phyloP scores from a whole-genome alignment of 768 basidiomycete genomes.

The Asterophora lycoperdoides region DNA sequence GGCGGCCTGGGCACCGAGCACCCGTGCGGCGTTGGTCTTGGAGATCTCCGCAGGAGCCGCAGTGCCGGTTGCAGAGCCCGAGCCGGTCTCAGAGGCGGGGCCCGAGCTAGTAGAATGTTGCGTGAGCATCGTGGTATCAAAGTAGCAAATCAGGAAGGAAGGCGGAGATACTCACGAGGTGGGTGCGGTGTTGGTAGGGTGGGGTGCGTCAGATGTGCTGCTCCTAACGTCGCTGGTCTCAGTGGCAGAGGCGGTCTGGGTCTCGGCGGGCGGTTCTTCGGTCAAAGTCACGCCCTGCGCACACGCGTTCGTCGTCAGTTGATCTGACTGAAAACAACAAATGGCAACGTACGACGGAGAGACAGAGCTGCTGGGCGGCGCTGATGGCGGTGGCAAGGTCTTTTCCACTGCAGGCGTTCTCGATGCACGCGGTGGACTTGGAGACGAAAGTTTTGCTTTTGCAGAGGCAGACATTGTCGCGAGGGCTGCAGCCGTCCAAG shows the following conservation, averaged over 20 bases:
- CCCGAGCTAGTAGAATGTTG: slow-evolving; percentile 1
- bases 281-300: slow-evolving; percentile 53
- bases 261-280: slow-evolving; percentile 13
- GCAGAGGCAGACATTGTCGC: slow-evolving; percentile 62
- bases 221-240: no score
- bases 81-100: neutral
- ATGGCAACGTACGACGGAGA: slow-evolving; percentile 41
- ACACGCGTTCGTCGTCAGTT: neutral
- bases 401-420: slow-evolving; percentile 36
- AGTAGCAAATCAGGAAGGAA: no score
- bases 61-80: slow-evolving; percentile 2
- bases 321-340: no score
- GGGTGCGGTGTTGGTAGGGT: slow-evolving; percentile 5
- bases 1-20: slow-evolving; percentile 21
- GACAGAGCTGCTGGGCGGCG: slow-evolving; percentile 41
- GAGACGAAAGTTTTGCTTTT: slow-evolving; percentile 39
- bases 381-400: slow-evolving; percentile 44
- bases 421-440: slow-evolving; percentile 46
- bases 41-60: slow-evolving; percentile 10
- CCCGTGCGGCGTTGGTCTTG: slow-evolving; percentile 11
- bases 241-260: slow-evolving; percentile 6
- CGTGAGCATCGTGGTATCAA: no score
- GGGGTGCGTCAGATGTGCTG: neutral
- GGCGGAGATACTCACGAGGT: slow-evolving; percentile 5
- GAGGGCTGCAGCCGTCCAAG: slow-evolving; percentile 38